Percentiles rank a stretch among this genome's conserved stretches.
Evolutionary conservation across 2,329 filamentous ascomycete species (phyloP).

Genomic region (Bipolaris zeicola): DNA sequence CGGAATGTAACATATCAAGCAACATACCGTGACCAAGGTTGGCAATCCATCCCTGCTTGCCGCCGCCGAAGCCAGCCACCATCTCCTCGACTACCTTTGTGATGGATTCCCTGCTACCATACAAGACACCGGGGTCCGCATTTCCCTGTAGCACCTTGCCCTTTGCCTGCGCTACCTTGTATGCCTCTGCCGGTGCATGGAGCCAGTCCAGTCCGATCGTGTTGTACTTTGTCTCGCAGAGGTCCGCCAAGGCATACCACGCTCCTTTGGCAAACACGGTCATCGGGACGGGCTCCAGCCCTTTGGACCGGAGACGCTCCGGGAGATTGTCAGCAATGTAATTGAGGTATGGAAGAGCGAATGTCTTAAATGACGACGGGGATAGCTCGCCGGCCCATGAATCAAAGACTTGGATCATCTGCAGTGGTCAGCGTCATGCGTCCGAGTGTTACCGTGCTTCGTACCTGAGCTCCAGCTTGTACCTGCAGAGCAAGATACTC

Average conservation of each 20-base stretch:
- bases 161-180: slow-evolving; percentile 71
- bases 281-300: slow-evolving; percentile 85
- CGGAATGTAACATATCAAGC: not conserved
- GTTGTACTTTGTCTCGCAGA: slow-evolving; percentile 88
- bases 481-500: slow-evolving; percentile 94
- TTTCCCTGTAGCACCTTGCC: slow-evolving; percentile 90
- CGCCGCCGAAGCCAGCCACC: slow-evolving; percentile 81
- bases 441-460: not conserved
- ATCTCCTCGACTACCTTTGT: slow-evolving; percentile 82
- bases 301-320: slow-evolving; percentile 71
- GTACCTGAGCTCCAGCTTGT: slow-evolving; percentile 84
- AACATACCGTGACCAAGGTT: slow-evolving; percentile 90
- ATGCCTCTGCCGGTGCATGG: slow-evolving; percentile 83
- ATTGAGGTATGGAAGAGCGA: slow-evolving; percentile 83
- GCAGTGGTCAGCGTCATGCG: slow-evolving; percentile 19
- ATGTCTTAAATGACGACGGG: slow-evolving; percentile 79
- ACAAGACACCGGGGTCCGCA: slow-evolving; percentile 90
- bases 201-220: slow-evolving; percentile 96
- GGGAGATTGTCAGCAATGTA: slow-evolving; percentile 85
- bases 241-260: slow-evolving; percentile 88
- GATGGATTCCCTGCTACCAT: slow-evolving; percentile 81
- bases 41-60: slow-evolving; percentile 92
- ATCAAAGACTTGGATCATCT: slow-evolving; percentile 95
- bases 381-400: slow-evolving; percentile 97
- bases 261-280: slow-evolving; percentile 98